phyloP scores from a whole-genome alignment of 2,329 filamentous ascomycete species.

The Piedraia hortae region DNA sequence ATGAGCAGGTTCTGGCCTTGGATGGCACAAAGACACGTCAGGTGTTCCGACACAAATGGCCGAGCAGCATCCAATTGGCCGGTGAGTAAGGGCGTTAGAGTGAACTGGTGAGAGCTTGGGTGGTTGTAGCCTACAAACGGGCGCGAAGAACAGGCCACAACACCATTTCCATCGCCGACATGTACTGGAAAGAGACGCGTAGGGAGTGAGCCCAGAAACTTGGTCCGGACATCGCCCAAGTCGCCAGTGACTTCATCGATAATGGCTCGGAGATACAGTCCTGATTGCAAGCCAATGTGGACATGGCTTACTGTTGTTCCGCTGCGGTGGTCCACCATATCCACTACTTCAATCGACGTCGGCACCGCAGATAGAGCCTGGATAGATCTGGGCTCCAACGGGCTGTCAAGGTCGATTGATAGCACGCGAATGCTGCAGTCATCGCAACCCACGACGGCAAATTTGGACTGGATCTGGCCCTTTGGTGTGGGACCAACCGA shows the following conservation, averaged over 20 bases:
- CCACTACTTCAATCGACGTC: slow-evolving; percentile 68
- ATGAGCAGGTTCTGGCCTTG: slow-evolving; percentile 22
- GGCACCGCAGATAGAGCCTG: slow-evolving; percentile 80
- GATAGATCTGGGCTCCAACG: slow-evolving; percentile 76
- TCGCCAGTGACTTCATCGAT: slow-evolving; percentile 90
- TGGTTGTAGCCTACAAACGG: slow-evolving; percentile 95
- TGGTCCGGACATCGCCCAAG: slow-evolving; percentile 75
- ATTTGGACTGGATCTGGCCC: slow-evolving; percentile 67
- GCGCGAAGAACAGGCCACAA: slow-evolving; percentile 60
- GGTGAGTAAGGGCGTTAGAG: slow-evolving; percentile 62
- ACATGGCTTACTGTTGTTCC: slow-evolving; percentile 75
- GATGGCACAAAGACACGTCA: slow-evolving; percentile 13
- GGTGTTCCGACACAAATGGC: slow-evolving; percentile 84
- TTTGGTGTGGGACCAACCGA: slow-evolving; percentile 81
- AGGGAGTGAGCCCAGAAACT: slow-evolving; percentile 74
- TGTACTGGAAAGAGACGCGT: slow-evolving; percentile 80
- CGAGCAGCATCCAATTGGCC: slow-evolving; percentile 64
- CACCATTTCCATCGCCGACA: slow-evolving; percentile 45
- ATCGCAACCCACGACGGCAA: slow-evolving; percentile 85
- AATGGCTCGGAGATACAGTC: slow-evolving; percentile 84
- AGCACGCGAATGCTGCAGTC: slow-evolving; percentile 77
- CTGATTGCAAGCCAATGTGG: slow-evolving; percentile 85
- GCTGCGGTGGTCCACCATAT: slow-evolving; percentile 81
- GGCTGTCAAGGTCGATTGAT: slow-evolving; percentile 32
- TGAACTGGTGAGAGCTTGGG: slow-evolving; percentile 60